Evolutionary conservation across 495 filamentous ascomycete species (phyloP).

Genomic region (Penicillium malachiteum): DNA sequence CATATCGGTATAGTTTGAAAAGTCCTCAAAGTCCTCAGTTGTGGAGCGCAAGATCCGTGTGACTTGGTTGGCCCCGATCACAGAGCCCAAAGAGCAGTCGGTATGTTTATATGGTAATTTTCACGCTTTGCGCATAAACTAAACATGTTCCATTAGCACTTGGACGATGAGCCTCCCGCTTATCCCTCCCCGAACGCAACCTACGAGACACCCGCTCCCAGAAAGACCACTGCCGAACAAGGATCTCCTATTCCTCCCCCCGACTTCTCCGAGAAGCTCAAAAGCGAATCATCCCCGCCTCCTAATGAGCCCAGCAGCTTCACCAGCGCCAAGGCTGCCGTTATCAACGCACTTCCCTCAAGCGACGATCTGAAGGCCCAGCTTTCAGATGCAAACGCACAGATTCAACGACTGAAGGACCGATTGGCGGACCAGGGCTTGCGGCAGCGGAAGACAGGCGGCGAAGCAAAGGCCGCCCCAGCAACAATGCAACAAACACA

Average conservation of each 20-base stretch:
- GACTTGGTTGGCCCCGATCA: conserved; percentile 63
- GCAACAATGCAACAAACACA: conserved; percentile 51
- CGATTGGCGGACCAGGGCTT: conserved; percentile 68
- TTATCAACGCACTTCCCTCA: conserved; percentile 45
- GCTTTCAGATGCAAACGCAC: conserved; percentile 72
- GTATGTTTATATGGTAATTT: conserved; percentile 29
- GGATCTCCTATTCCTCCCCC: conserved; percentile 39
- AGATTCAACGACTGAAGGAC: conserved; percentile 68
- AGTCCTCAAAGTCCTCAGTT: conserved; percentile 71
- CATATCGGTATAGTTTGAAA: conserved; percentile 53
- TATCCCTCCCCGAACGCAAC: conserved; percentile 56
- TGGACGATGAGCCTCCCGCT: conserved; percentile 52
- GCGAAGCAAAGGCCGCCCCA: conserved; percentile 41
- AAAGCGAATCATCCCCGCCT: conserved; percentile 38
- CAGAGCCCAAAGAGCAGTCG: conserved; percentile 30
- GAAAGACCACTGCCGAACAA: conserved; percentile 29
- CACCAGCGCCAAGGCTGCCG: conserved; percentile 39
- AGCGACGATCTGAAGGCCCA: conserved; percentile 67
- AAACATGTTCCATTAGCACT: not conserved
- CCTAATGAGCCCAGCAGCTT: conserved; percentile 15
- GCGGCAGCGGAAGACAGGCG: conserved; percentile 61
- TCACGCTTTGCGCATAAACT: conserved; percentile 2
- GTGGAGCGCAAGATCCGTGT: conserved; percentile 98
- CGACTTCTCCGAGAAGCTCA: conserved; percentile 45
- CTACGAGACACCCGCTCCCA: conserved; percentile 50